Percentiles rank a stretch among this genome's conserved stretches.
phyloP scores from a whole-genome alignment of 306 rosid genomes.

The Citrullus colocynthis region DNA sequence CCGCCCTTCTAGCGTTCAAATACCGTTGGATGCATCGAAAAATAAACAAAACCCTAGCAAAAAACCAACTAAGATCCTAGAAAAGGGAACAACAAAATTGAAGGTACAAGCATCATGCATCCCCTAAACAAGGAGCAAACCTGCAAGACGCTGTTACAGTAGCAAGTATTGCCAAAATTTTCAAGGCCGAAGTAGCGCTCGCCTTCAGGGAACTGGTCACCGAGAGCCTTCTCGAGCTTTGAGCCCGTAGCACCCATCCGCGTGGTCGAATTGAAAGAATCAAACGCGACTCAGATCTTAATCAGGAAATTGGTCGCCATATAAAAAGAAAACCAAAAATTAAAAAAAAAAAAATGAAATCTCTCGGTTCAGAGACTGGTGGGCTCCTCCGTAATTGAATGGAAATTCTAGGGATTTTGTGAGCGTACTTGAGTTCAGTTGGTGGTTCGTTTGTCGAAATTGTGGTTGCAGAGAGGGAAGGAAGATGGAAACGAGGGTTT shows the following conservation, averaged over 20 bases:
- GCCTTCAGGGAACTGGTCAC: constrained; percentile 99
- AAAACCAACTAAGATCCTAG: background rate
- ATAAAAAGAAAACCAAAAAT: background rate
- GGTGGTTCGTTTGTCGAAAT: background rate
- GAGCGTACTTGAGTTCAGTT: background rate
- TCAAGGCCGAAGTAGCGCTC: constrained; percentile 95
- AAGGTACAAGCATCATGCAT: background rate
- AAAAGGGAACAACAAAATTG: background rate
- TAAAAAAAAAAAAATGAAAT: background rate
- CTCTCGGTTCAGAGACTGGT: background rate
- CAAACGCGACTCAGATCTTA: constrained; percentile 35
- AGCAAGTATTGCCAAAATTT: constrained; percentile 97
- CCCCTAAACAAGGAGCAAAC: constrained; percentile 16
- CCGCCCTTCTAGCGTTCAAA: background rate
- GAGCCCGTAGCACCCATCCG: constrained; percentile 97
- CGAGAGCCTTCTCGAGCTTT: constrained; percentile 97
- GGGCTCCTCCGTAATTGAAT: background rate
- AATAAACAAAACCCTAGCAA: background rate
- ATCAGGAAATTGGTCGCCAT: background rate
- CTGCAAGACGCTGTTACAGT: constrained; percentile 99
- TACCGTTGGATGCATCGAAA: background rate
- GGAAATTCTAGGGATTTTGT: background rate
- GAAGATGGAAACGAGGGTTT: background rate
- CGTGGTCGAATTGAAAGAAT: constrained; percentile 27
- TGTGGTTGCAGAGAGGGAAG: background rate